Evolutionary conservation across 116 monocot species (phyloP).

Genomic region (Trichopus zeylanicus): DNA sequence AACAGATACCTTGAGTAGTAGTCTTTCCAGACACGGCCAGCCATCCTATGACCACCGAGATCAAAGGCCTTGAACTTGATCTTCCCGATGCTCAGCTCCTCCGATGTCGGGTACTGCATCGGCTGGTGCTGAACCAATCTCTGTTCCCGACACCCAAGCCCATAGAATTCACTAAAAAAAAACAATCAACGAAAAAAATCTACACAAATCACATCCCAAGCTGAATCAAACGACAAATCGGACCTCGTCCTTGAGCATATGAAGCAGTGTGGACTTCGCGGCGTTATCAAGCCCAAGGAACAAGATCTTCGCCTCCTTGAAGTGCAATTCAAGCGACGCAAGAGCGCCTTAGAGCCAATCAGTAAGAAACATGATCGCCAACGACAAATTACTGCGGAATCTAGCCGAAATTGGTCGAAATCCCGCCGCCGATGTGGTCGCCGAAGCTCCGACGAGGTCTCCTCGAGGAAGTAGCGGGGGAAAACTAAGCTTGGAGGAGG

Average conservation of each 20-base stretch:
- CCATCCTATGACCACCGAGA: slow-evolving; percentile 54
- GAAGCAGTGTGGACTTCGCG: slow-evolving; percentile 25
- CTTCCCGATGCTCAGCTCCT: slow-evolving; percentile 56
- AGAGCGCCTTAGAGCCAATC: slow-evolving; percentile 30
- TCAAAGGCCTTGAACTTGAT: slow-evolving; percentile 61
- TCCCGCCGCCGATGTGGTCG: not conserved
- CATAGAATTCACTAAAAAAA: not conserved
- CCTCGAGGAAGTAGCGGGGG: not conserved
- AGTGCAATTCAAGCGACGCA: slow-evolving; percentile 22
- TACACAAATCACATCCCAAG: not conserved
- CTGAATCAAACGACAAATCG: not conserved
- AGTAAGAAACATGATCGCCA: slow-evolving; percentile 15
- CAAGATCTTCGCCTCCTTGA: slow-evolving; percentile 28
- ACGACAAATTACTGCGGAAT: slow-evolving; percentile 1
- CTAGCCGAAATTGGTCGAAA: not conserved
- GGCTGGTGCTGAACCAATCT: slow-evolving; percentile 59
- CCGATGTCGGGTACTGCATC: slow-evolving; percentile 49
- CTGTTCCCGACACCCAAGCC: slow-evolving; percentile 17
- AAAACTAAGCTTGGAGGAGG: not conserved
- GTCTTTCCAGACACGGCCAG: slow-evolving; percentile 56
- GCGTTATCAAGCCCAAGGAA: slow-evolving; percentile 27
- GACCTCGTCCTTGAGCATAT: slow-evolving; percentile 34
- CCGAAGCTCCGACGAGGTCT: not conserved
- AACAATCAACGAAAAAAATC: not conserved
- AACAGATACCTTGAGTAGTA: slow-evolving; percentile 40